Evolutionary conservation across 1,139 yeast species (phyloP), one percentile per base, ranked within the genome.

Genomic region (Blastobotrys ciferrii): DNA sequence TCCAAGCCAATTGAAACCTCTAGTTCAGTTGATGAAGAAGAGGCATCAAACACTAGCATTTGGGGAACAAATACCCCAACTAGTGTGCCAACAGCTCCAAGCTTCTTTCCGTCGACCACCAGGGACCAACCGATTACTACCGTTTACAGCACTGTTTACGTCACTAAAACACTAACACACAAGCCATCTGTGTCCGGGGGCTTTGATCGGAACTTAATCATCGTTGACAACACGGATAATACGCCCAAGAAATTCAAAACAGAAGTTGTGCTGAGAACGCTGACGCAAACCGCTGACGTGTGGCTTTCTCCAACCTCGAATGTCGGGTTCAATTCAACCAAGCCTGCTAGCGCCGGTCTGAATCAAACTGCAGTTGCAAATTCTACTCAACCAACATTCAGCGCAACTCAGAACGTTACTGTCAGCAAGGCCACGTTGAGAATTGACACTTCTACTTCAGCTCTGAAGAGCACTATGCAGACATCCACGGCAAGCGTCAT

Each of bases 11-110:
- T 9, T 5, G 28, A 6, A 23, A 23, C 28, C 28, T n/a, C n/a
- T n/a, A 23, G 28, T 9, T 6, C 28, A 5, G 9, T 6, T 5
- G 9, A 23, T 9, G 9, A 5, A 23, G 28, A 23, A 6, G 28
- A 5, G 9, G 28, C 5, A 6, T 13, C 13, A n/a, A n/a, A 31
- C 12, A 12, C 33, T 11, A 11, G 14, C 17, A 36, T 36, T 3
- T 36, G 40, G 40, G 40, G 40, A 3, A 36, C 40, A 36, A 19
- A 18, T n/a, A 36, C 40, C 4, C 40, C 40, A 3, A 17, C 40
- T 7, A 36, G 25, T n/a, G 40, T 36, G 13, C 25, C 25, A 18
- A 36, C 28, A 36, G 17, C 18, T 18, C 40, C 40, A 5, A 18
- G 25, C n/a, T 36, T 36, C 18, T 17, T 36, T 28, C 40, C 40